Percentiles rank a stretch among this genome's conserved stretches.
Evolutionary conservation across 129 eudicot genomes (phyloP).

Genomic region (Chrysanthemum seticuspe): DNA sequence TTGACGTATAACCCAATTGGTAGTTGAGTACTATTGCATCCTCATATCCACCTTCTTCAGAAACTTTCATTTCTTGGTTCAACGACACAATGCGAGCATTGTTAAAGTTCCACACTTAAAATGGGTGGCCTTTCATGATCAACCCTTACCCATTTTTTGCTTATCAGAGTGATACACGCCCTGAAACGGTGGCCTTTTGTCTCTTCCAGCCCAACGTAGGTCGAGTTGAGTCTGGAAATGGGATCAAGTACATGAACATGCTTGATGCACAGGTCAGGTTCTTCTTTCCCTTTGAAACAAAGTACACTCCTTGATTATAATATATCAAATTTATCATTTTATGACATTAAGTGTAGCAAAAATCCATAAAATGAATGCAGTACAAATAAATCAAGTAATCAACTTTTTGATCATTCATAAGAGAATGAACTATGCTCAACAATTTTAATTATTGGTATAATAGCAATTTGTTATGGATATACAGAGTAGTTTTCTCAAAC

Average conservation of each 20-base stretch:
- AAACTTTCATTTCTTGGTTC: too few species aligned
- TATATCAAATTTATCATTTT: neutral
- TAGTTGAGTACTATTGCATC: too few species aligned
- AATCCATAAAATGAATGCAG: too few species aligned
- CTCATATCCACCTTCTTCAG: too few species aligned
- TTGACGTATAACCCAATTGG: too few species aligned
- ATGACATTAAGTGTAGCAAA: too few species aligned
- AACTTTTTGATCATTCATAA: too few species aligned
- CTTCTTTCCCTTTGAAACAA: neutral
- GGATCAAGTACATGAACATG: slow-evolving; percentile 98
- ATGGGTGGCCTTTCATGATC: slow-evolving; percentile 77
- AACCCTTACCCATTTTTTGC: slow-evolving; percentile 96
- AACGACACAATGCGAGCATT: too few species aligned
- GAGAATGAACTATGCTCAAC: too few species aligned
- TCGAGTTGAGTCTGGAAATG: slow-evolving; percentile 69
- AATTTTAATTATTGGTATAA: neutral
- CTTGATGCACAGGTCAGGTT: slow-evolving; percentile 84
- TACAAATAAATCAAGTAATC: too few species aligned
- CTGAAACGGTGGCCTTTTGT: slow-evolving; percentile 79
- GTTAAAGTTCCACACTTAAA: slow-evolving; percentile 28
- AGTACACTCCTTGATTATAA: neutral
- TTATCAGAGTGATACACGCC: slow-evolving; percentile 79
- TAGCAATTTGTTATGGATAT: neutral
- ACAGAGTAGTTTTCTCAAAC: neutral
- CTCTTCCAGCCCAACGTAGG: slow-evolving; percentile 88